phyloP scores from a whole-genome alignment of 1,139 yeast species.

The Arxiozyma bovina region DNA sequence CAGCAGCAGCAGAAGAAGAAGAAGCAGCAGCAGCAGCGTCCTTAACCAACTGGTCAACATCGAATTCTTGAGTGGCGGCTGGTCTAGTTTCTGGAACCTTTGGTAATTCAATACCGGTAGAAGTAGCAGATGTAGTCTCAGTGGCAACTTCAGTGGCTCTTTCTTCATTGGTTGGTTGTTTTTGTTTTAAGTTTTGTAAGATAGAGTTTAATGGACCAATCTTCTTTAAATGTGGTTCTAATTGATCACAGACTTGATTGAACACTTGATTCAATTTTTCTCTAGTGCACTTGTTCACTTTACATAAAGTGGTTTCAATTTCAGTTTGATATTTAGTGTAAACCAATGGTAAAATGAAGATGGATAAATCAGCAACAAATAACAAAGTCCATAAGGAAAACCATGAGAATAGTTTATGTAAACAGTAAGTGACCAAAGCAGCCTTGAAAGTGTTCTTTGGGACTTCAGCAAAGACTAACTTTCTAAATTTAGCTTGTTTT shows the following conservation, averaged over 20 bases:
- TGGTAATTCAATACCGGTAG: constrained; percentile 19
- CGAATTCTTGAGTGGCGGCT: constrained; percentile 17
- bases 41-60: constrained; percentile 15
- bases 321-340: constrained; percentile 69
- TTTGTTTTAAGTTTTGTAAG: constrained; percentile 62
- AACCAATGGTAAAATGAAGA: constrained; percentile 69
- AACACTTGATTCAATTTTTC: constrained; percentile 47
- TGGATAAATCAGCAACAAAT: constrained; percentile 46
- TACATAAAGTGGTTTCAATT: constrained; percentile 65
- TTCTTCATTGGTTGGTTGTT: constrained; percentile 47
- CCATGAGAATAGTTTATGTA: constrained; percentile 68
- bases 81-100: constrained; percentile 17
- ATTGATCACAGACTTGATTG: constrained; percentile 47
- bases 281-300: constrained; percentile 48
- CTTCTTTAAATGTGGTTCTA: constrained; percentile 35
- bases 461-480: constrained; percentile 27
- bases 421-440: constrained; percentile 54
- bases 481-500: constrained; percentile 27
- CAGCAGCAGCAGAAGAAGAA: background rate
- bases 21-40: background rate
- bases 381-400: constrained; percentile 65
- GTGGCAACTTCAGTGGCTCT: constrained; percentile 24
- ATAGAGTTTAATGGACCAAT: constrained; percentile 57
- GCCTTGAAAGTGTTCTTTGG: constrained; percentile 58
- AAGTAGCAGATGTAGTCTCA: constrained; percentile 23